These are phyloP conservation scores for Dryas alaskensis DNA, from an alignment of 306 rosid genomes.

Conservation along the genomic window DNA sequence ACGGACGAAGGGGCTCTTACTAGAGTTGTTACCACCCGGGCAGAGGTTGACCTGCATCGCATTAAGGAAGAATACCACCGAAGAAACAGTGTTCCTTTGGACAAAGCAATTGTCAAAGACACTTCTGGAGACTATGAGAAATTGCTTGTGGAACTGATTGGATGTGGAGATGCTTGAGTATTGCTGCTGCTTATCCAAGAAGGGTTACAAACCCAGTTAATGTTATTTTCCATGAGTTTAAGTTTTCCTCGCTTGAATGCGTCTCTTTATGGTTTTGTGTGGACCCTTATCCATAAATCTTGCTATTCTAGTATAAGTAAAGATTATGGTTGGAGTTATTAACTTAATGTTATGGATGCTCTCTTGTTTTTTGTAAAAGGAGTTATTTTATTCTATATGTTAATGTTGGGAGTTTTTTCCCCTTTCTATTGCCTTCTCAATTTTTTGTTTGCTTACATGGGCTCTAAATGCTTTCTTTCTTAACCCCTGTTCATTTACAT, in stretches of 20 bases:
- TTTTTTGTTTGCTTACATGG: background rate
- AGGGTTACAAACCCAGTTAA: background rate
- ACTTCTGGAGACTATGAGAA: conserved; percentile 72
- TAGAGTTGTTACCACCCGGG: conserved; percentile 77
- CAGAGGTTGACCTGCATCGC: conserved; percentile 76
- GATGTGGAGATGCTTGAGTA: conserved; percentile 49
- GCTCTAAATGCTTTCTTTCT: no score
- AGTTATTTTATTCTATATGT: background rate
- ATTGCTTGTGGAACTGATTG: conserved; percentile 65
- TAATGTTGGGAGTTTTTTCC: background rate
- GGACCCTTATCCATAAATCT: background rate
- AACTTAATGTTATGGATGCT: background rate
- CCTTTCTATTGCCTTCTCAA: background rate
- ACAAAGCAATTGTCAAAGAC: conserved; percentile 56
- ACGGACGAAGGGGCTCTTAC: conserved; percentile 83
- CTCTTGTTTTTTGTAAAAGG: background rate
- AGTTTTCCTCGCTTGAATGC: background rate
- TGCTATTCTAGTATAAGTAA: background rate
- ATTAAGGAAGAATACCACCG: conserved; percentile 74
- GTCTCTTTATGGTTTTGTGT: background rate
- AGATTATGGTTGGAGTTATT: background rate
- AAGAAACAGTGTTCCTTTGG: conserved; percentile 74
- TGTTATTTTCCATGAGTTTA: background rate
- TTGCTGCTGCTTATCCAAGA: background rate
- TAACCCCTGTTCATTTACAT: no score